Evolutionary conservation across 2,329 filamentous ascomycete species (phyloP).

Genomic region (Pseudopyricularia cyperi): DNA sequence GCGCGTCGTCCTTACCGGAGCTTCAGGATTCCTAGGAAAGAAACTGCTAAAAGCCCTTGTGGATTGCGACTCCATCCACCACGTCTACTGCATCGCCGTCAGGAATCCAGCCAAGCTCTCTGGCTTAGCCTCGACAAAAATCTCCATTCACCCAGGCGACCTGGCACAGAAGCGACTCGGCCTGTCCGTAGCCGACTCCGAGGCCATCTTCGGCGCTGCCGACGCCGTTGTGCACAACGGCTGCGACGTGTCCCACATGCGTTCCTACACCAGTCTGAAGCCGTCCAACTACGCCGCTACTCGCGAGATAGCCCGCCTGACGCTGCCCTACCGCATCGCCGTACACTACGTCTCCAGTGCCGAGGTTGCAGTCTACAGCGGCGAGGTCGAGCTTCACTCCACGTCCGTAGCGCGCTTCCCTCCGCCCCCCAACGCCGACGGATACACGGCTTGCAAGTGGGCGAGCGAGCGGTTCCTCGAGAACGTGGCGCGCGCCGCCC

Average conservation of each 20-base stretch:
- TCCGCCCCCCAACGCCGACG: slow-evolving; percentile 8
- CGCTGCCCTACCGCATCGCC: neutral
- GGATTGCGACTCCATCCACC: neutral
- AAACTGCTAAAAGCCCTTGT: slow-evolving; percentile 23
- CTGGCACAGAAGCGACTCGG: slow-evolving; percentile 8
- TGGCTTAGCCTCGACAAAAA: neutral
- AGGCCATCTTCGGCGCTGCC: slow-evolving; percentile 3
- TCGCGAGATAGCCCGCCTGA: slow-evolving; percentile 18
- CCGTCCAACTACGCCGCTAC: slow-evolving; percentile 22
- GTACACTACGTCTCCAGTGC: slow-evolving; percentile 2
- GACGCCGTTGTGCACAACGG: slow-evolving; percentile 33
- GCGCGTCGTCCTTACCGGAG: slow-evolving; percentile 22
- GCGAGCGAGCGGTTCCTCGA: slow-evolving; percentile 23
- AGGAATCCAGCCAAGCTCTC: neutral
- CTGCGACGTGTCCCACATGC: slow-evolving; percentile 23
- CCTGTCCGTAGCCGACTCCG: slow-evolving; percentile 5
- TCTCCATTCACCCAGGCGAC: slow-evolving; percentile 2
- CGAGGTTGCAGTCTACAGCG: neutral
- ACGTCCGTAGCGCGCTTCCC: neutral
- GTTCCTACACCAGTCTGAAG: slow-evolving; percentile 21
- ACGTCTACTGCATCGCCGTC: neutral
- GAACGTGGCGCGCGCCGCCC: slow-evolving; percentile 2
- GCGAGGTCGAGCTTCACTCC: neutral
- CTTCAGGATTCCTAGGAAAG: slow-evolving; percentile 25
- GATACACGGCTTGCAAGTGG: slow-evolving; percentile 25